Base-by-base conservation (phyloP, 176 grass and related monocot species). In the Rhynchospora tenuis region DNA sequence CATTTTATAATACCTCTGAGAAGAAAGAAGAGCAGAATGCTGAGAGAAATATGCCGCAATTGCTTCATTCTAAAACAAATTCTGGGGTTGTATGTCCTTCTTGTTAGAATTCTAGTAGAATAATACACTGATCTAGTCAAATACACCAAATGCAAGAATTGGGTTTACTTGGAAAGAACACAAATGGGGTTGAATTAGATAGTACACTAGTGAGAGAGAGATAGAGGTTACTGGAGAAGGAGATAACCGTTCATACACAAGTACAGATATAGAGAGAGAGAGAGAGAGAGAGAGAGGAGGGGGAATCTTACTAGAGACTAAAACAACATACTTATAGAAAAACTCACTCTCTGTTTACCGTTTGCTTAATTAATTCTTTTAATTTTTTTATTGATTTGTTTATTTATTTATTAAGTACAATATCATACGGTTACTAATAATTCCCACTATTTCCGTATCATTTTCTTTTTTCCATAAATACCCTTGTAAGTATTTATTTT, bases 1-100 rank as follows among this genome's bases (percentile, higher is more conserved):
- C 22, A 50, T 51, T 22, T 27, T 50, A 2, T 15, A 82, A 19
- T 67, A 82, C 80, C 80, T 82, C 61, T 68, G 23, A 82, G 80
- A 82, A 82, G 61, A 52, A 82, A 82, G 80, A 82, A 82, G 44
- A 82, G 26, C 42, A 82, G 59, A 82, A 82, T 82, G 61, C 61
- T 65, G 61, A 52, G 14, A 82, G 45, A 52, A 66, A 82, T 52
- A 82, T 0, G 8, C 80, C 61, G 23, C 22, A 82, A 67, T 82
- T 82, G 80, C 80, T 65, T 29, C 80, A 82, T 82, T 82, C 23
- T 27, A 44, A 31, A 52, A 82, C 80, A 66, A 82, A 54, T 54
- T 51, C 15, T 17, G 48, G 45, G 54, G 17, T 24, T 50, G 46
- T 65, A 81, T 44, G n/a, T 60, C 78, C 28, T 62, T 62, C 42